Percentiles rank a stretch among this genome's conserved stretches.
These are phyloP conservation scores for Phoma sp. DNA, from an alignment of 2,329 filamentous ascomycete genomes.

Conservation along the genomic window DNA sequence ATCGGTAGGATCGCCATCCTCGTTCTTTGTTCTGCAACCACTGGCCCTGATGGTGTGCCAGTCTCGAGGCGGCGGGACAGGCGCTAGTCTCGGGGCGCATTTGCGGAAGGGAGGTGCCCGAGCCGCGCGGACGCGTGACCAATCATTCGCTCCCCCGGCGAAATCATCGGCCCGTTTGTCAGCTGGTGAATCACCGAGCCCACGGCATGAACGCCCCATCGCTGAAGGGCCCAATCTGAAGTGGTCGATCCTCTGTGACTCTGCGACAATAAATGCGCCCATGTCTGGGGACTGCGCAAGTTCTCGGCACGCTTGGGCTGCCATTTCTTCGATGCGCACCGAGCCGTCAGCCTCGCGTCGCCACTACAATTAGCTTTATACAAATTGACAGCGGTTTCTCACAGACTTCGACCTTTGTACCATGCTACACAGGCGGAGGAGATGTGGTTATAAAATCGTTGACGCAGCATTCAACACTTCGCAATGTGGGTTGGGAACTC, in stretches of 20 bases:
- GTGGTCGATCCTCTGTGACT: not conserved
- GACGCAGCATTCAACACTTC: no score
- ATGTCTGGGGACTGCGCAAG: not conserved
- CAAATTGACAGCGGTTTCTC: no score
- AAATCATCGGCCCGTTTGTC: slow-evolving; percentile 1
- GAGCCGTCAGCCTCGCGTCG: not conserved
- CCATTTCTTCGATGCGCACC: not conserved
- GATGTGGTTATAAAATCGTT: no score
- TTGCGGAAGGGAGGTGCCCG: not conserved
- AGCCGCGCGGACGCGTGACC: not conserved
- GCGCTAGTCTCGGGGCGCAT: not conserved
- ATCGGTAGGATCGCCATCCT: not conserved
- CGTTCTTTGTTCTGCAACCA: slow-evolving; percentile 1
- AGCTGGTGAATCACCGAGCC: not conserved
- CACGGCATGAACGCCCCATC: slow-evolving; percentile 6
- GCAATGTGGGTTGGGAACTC: no score
- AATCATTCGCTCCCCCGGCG: slow-evolving; percentile 2
- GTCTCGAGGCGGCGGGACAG: slow-evolving; percentile 1
- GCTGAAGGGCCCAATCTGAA: not conserved
- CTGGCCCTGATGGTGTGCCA: not conserved
- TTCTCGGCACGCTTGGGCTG: not conserved
- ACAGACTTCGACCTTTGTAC: no score
- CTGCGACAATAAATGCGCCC: not conserved
- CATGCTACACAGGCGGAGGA: no score
- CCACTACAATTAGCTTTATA: no score